Conservation (phyloP, 441 rosid species). For the Raphanus hybrid region DNA sequence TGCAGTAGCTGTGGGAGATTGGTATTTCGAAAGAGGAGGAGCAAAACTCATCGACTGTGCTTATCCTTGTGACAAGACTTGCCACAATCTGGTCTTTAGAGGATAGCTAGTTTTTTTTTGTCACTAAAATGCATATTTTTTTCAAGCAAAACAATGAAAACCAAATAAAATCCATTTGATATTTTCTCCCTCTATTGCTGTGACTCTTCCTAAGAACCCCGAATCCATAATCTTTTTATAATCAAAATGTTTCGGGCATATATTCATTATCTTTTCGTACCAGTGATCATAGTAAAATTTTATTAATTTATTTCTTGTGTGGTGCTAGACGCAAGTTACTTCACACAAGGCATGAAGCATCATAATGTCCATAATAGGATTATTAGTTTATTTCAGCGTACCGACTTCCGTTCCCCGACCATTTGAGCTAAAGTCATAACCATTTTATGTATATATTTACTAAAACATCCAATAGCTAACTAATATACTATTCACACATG, state of each 20-base stretch:
- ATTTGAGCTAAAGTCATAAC: neutral
- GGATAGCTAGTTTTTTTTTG: conserved; percentile 1
- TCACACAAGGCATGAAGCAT: neutral
- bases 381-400: neutral
- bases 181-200: neutral
- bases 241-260: neutral
- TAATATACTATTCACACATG: too few relatives aligned
- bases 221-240: neutral
- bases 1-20: conserved; percentile 95
- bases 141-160: neutral
- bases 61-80: conserved; percentile 85
- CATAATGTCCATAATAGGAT: neutral
- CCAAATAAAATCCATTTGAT: neutral
- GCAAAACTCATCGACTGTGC: conserved; percentile 76
- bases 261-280: neutral
- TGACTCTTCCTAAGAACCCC: neutral
- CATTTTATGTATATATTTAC: neutral
- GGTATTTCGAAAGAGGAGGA: conserved; percentile 80
- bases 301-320: too few relatives aligned
- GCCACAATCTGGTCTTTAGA: conserved; percentile 84
- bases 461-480: too few relatives aligned
- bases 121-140: neutral
- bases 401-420: neutral
- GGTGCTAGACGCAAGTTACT: too few relatives aligned
- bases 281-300: neutral